Conservation (phyloP, 352 stramenopile species). For the Globisporangium abappressorium region DNA sequence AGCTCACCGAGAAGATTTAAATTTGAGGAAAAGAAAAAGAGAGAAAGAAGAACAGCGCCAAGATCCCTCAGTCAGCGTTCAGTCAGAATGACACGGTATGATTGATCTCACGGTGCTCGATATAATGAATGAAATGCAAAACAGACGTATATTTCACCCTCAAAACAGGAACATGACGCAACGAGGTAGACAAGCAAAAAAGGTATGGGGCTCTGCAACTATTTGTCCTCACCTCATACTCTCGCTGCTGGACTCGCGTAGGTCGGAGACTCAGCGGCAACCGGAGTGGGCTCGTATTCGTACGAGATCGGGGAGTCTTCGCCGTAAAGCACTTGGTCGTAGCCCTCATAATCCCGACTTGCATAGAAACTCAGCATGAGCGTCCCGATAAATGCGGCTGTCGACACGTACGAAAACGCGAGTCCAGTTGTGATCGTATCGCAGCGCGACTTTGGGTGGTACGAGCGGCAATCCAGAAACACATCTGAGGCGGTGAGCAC, state of each 20-base stretch:
- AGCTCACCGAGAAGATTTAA: constrained; percentile 98
- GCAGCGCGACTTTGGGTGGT: constrained; percentile 11
- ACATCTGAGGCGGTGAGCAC: constrained; percentile 12
- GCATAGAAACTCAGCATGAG: constrained; percentile 13
- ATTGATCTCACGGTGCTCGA: neutral
- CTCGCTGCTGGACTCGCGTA: neutral
- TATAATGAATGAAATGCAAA: constrained; percentile 13
- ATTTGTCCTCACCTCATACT: constrained; percentile 1
- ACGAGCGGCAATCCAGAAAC: constrained; percentile 7
- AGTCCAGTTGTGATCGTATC: constrained; percentile 6
- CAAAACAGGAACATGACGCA: neutral
- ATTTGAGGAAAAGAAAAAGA: constrained; percentile 13
- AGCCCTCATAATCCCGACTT: constrained; percentile 10
- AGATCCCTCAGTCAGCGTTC: neutral
- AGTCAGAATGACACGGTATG: neutral
- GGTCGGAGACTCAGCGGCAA: constrained; percentile 5
- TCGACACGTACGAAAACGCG: constrained; percentile 12
- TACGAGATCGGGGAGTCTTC: constrained; percentile 18
- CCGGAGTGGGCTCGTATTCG: constrained; percentile 16
- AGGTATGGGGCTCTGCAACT: constrained; percentile 1
- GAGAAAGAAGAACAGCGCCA: neutral
- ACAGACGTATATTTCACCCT: constrained; percentile 6
- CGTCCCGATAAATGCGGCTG: constrained; percentile 7
- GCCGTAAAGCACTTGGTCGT: constrained; percentile 14
- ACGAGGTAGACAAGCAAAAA: neutral